A percentile compares a stretch with the other conserved stretches of the same genome.
Conservation (phyloP, 2,329 filamentous ascomycete genomes). For the Pseudogymnoascus sp. region DNA sequence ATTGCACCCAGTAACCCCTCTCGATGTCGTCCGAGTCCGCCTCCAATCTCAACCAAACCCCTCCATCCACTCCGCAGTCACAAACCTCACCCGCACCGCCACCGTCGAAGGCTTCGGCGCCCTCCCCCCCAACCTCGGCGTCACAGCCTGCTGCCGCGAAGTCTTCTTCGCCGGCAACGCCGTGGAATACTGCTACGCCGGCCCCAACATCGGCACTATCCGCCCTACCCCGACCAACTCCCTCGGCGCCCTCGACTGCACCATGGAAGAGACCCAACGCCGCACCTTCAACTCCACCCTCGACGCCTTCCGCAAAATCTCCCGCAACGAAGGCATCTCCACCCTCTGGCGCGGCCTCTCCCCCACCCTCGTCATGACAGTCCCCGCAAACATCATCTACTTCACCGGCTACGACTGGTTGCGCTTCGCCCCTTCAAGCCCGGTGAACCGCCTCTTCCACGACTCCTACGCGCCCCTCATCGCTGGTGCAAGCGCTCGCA, state of each 20-base stretch:
- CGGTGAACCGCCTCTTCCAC: conserved; percentile 53
- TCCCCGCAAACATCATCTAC: conserved; percentile 96
- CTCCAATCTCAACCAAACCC: conserved; percentile 69
- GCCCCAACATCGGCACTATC: conserved; percentile 20
- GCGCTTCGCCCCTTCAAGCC: conserved; percentile 63
- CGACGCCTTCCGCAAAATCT: conserved; percentile 89
- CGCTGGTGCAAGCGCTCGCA: conserved; percentile 69
- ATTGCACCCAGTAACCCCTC: conserved; percentile 64
- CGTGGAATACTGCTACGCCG: conserved; percentile 49
- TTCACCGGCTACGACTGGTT: conserved; percentile 98
- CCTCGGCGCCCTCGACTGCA: conserved; percentile 57
- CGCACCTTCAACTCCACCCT: conserved; percentile 83
- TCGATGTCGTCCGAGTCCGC: conserved; percentile 93
- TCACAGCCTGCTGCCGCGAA: conserved; percentile 91
- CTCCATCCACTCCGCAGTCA: conserved; percentile 41
- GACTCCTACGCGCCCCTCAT: conserved; percentile 72
- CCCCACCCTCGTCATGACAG: conserved; percentile 88
- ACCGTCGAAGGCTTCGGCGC: conserved; percentile 51
- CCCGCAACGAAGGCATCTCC: conserved; percentile 77
- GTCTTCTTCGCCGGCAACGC: conserved; percentile 94
- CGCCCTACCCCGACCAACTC: conserved; percentile 34
- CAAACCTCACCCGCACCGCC: conserved; percentile 49
- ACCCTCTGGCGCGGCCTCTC: conserved; percentile 90
- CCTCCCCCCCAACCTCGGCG: conserved; percentile 74
- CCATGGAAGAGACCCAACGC: conserved; percentile 77